Evolutionary conservation across 2,329 filamentous ascomycete species (phyloP), one percentile per base, ranked within the genome.

Genomic region (Madurella fahalii): DNA sequence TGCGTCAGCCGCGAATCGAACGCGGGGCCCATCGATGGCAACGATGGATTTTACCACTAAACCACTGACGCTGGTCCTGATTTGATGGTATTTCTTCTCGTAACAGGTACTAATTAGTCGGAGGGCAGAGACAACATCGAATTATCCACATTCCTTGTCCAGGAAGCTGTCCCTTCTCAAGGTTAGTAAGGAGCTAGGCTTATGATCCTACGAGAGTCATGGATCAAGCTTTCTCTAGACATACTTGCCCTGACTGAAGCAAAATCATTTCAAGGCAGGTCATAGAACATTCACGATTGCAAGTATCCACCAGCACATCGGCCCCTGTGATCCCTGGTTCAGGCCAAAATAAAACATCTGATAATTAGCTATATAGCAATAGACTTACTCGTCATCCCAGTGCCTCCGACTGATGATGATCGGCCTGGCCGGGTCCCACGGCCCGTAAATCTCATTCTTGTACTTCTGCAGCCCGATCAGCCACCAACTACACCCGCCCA

Each of bases 401-500:
- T 78, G 73, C 59, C 78, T 76, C 55, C 84, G 77, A 64, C 86
- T 85, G 66, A 90, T 84, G 59, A 94, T 92, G 53, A 94, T 83
- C 9, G 94, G 94, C 67, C 92, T 81, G 7, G 94, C 94, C 17
- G 93, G 92, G 74, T 99, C 94, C 94, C 94, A 99, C 1, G 94
- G 94, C 42, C 94, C 94, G 67, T 92, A 90, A 62, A 99, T 96
- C 73, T 97, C 94, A 69, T 97, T 97, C 77, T 99, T 99, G 73
- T 97, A 99, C 74, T 95, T 93, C 73, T 99, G 94, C 70, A 99
- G 72, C 9, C 91, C 89, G 66, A 99, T 97, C 59, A 99, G 74
- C 92, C 94, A 97, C 93, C 92, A 97, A 68, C 90, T 95, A 69
- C 92, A 96, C 12, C 91, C 87, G 1, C 93, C 94, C 84, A 96